Percentiles rank a stretch among this genome's conserved stretches.
phyloP scores from a whole-genome alignment of 768 basidiomycete species.

The Boletus pseudo-olivaceus region DNA sequence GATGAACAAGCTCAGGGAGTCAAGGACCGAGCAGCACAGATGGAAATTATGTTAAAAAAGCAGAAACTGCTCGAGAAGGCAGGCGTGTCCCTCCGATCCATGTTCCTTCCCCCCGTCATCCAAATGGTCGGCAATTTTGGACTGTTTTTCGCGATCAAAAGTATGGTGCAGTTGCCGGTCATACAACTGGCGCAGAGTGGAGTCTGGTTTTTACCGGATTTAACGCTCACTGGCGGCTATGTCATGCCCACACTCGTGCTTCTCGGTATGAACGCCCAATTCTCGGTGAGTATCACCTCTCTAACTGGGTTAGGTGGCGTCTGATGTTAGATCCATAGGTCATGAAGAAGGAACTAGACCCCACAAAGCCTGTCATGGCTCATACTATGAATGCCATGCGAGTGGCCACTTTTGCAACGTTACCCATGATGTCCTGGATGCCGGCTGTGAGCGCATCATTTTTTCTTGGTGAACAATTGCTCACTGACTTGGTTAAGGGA shows the following conservation, averaged over 20 bases:
- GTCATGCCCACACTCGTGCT: constrained; percentile 62
- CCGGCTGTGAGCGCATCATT: constrained; percentile 54
- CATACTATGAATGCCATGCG: constrained; percentile 71
- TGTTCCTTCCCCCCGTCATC: constrained; percentile 54
- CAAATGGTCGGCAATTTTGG: constrained; percentile 78
- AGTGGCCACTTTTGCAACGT: constrained; percentile 47
- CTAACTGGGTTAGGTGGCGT: not conserved
- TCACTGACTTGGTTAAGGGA: constrained; percentile 37
- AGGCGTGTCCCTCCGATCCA: constrained; percentile 56
- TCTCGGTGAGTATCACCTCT: constrained; percentile 48
- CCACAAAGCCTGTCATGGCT: constrained; percentile 48
- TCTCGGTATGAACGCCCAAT: constrained; percentile 62
- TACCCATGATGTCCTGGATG: constrained; percentile 55
- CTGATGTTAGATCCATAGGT: constrained; percentile 27
- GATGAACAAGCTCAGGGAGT: constrained; percentile 38
- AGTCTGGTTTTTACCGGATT: constrained; percentile 65
- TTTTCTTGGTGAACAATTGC: not conserved
- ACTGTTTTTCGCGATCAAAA: constrained; percentile 78
- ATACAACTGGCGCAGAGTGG: constrained; percentile 77
- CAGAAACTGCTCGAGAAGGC: constrained; percentile 57
- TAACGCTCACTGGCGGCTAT: constrained; percentile 79
- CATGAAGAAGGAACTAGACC: constrained; percentile 53
- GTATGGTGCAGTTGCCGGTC: constrained; percentile 67
- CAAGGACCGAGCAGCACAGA: constrained; percentile 39
- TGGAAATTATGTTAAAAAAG: constrained; percentile 44